These are phyloP conservation scores for Rusavskia elegans DNA, from an alignment of 495 filamentous ascomycete genomes.

Conservation along the genomic window DNA sequence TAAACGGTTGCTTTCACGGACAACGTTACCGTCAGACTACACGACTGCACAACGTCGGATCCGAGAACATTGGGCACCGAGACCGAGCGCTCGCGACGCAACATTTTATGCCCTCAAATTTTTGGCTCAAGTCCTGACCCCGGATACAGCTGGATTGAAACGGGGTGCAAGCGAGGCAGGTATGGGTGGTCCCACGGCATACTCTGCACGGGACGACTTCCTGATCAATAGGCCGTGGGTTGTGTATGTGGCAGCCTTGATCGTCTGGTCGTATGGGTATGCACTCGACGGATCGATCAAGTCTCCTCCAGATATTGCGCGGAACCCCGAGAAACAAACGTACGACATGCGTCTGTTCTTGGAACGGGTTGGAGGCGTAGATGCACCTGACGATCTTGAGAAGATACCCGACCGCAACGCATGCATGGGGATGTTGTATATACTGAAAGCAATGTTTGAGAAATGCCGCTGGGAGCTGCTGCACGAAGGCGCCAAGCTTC, in stretches of 20 bases:
- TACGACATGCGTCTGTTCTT: conserved; percentile 71
- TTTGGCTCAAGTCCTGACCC: conserved; percentile 59
- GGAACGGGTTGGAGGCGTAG: conserved; percentile 51
- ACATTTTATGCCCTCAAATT: conserved; percentile 89
- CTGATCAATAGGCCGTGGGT: conserved; percentile 92
- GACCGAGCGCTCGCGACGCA: conserved; percentile 80
- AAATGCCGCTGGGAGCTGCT: conserved; percentile 83
- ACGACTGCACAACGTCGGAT: conserved; percentile 67
- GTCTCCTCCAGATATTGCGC: conserved; percentile 29
- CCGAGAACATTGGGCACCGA: conserved; percentile 81
- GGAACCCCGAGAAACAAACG: conserved; percentile 46
- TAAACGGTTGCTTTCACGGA: conserved; percentile 65
- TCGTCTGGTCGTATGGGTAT: conserved; percentile 91
- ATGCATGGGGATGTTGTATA: conserved; percentile 67
- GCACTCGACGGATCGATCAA: conserved; percentile 70
- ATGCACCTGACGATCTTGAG: conserved; percentile 69
- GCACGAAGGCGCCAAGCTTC: conserved; percentile 64
- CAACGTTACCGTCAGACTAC: conserved; percentile 70
- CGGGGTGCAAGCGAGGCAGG: conserved; percentile 16
- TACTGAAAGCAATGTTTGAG: conserved; percentile 66
- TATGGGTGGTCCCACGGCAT: conserved; percentile 23
- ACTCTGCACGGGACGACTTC: conserved; percentile 77
- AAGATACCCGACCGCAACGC: conserved; percentile 61
- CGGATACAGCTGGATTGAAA: conserved; percentile 25
- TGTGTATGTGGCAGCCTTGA: conserved; percentile 81